Conservation (phyloP, 106 monocot genomes). For the Dendrobium nobile region DNA sequence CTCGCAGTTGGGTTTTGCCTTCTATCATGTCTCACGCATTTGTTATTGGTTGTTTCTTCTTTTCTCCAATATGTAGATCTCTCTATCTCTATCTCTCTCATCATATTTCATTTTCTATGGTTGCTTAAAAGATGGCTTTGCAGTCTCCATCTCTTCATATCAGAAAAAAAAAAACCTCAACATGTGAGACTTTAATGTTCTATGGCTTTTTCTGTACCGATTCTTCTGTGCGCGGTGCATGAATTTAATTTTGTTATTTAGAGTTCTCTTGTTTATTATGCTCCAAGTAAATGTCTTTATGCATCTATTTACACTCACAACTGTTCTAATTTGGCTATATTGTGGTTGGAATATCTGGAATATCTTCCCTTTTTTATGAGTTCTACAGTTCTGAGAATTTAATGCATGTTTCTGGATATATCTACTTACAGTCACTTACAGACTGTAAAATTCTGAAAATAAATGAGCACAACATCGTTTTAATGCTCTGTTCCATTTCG, state of each 20-base stretch:
- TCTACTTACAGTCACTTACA: no score
- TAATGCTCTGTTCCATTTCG: no score
- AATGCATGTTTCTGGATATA: neutral
- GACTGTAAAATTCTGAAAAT: no score
- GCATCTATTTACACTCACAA: no score
- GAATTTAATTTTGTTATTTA: neutral
- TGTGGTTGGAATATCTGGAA: neutral
- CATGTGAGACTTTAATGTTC: slow-evolving; percentile 1
- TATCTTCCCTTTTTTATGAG: neutral
- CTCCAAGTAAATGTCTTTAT: neutral
- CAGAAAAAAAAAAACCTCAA: neutral
- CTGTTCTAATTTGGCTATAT: no score
- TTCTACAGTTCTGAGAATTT: neutral
- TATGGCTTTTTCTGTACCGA: neutral
- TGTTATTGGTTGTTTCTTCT: neutral
- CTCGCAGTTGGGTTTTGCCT: neutral
- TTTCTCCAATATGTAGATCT: neutral
- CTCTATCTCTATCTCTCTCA: neutral
- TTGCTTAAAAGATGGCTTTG: neutral
- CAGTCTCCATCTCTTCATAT: neutral
- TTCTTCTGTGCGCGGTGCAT: neutral
- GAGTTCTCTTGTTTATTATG: neutral
- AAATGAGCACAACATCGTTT: no score
- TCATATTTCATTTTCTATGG: neutral
- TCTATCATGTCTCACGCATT: neutral